Evolutionary conservation across 768 basidiomycete species (phyloP), one percentile per base, ranked within the genome.

Genomic region (Leccinum obscurum): DNA sequence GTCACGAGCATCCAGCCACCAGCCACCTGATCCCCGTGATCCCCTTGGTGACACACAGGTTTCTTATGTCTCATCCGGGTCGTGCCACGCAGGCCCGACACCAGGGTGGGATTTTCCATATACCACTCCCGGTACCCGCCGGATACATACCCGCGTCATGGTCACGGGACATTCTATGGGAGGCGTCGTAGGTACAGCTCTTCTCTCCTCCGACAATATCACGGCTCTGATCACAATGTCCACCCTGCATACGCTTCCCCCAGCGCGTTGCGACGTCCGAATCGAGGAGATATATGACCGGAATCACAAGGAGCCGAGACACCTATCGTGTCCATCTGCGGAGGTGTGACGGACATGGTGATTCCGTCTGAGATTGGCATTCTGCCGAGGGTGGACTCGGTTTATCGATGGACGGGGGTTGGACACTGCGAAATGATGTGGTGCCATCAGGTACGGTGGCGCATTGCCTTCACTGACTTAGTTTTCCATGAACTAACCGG

Each of bases 101-200:
- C 26, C 26, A 26, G 26, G 26, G 26, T 28, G 26, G 26, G 26
- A 28, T 28, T 28, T 28, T 1, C 26, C 26, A 28, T 28, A 28
- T 28, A 28, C 26, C 26, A 28, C 41, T 87, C 89, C 1, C 77
- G 85, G 30, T 97, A 98, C 72, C 3, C 67, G 77, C 37, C 76
- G 11, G 70, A 26, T 26, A 26, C 26, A 81, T 55, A 87, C 90
- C 3, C 67, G 77, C 37, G 84, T 98, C 57, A 83, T 90, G 50
- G 69, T 98, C 60, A 77, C 98, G 72, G 97, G 91, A 2, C 96
- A 98, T 72, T 98, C 95, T 11, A 99, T 99, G 97, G 97, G 97
- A 24, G 97, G 97, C 8, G 78, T 96, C 52, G 94, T 96, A 5
- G 93, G 92, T 7, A 85, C 87, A 0, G 86, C 90, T 6, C 79